phyloP scores from a whole-genome alignment of 352 stramenopile genomes.

The Phytophthora meadii region DNA sequence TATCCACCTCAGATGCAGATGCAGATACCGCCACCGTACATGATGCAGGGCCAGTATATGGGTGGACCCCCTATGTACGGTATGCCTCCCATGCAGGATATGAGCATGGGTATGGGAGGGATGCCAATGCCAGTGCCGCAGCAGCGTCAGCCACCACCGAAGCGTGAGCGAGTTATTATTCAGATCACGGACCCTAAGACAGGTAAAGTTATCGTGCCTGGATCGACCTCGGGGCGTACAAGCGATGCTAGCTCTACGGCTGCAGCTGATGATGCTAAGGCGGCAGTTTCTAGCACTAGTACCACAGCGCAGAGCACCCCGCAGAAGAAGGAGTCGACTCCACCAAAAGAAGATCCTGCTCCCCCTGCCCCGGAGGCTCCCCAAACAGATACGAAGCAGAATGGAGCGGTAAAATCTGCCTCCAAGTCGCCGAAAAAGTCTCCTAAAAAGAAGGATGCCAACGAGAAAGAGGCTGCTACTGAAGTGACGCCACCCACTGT shows the following conservation, averaged over 20 bases:
- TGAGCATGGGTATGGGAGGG: slow-evolving; percentile 51
- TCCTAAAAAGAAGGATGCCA: slow-evolving; percentile 28
- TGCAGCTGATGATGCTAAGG: slow-evolving; percentile 27
- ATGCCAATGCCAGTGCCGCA: slow-evolving; percentile 48
- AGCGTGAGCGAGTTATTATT: slow-evolving; percentile 62
- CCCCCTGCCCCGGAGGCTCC: slow-evolving; percentile 3
- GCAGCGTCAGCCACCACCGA: slow-evolving; percentile 44
- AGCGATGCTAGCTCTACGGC: slow-evolving; percentile 25
- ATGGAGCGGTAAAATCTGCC: slow-evolving; percentile 18
- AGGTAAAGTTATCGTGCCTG: slow-evolving; percentile 44
- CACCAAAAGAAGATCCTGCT: slow-evolving; percentile 5
- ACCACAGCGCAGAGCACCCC: slow-evolving; percentile 38
- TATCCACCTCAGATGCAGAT: slow-evolving; percentile 59
- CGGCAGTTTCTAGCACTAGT: slow-evolving; percentile 22
- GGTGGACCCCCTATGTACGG: slow-evolving; percentile 48
- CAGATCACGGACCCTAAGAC: slow-evolving; percentile 50
- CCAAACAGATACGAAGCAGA: slow-evolving; percentile 34
- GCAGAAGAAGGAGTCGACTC: slow-evolving; percentile 40
- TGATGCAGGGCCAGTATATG: slow-evolving; percentile 59
- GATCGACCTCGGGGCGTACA: slow-evolving; percentile 16
- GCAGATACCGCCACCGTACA: slow-evolving; percentile 55
- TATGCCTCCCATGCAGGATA: slow-evolving; percentile 53
- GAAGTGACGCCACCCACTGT: slow-evolving; percentile 5
- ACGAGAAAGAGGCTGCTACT: slow-evolving; percentile 14
- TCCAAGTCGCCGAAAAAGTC: slow-evolving; percentile 29